Evolutionary conservation across 306 rosid genomes (phyloP), one percentile per base, ranked within the genome.

Genomic region (Quercus engelmannii): DNA sequence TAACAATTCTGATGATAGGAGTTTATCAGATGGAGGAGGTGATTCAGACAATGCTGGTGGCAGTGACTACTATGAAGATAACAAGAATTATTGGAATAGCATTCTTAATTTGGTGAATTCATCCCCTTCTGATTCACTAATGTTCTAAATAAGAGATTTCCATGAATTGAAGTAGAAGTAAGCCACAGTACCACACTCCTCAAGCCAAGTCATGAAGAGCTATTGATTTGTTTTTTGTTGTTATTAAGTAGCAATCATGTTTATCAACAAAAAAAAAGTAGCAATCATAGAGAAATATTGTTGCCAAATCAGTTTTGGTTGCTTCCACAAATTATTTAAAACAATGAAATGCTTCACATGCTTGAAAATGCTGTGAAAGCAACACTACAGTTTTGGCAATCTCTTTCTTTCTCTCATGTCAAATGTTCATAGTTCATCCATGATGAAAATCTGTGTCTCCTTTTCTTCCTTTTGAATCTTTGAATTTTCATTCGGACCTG

Each of bases 51-150:
- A 83, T 1, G 74, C 81, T 11, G 88, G 78, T 3, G 78, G 84
- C 0, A 69, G 76, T 58, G 91, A 88, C 46, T 89, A 86, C 80
- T 91, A 84, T 57, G 98, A 90, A 78, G 99, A 95, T 86, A 91
- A 88, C 81, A 93, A 96, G 86, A 93, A 89, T 71, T 96, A 96
- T 58, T 96, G 99, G 99, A 90, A 86, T 69, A 96, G 89, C 78
- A 93, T 96, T 87, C 97, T 96, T 62, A 89, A 96, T 83, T 89
- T 93, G 87, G 99, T 96, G 52, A 91, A 93, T 82, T 90, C 98
- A 57, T 88, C 99, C 0, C 98, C 99, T 2, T 83, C 99, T 56
- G 83, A 86, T 80, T 89, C 98, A 7, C 92, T 98, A 62, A 83
- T 91, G 86, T 93, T 96, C 82, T 96, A 75, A 84, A 13, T 17